Base-by-base conservation (phyloP, 2,329 filamentous ascomycete species). In the Pyrenochaeta sp. region DNA sequence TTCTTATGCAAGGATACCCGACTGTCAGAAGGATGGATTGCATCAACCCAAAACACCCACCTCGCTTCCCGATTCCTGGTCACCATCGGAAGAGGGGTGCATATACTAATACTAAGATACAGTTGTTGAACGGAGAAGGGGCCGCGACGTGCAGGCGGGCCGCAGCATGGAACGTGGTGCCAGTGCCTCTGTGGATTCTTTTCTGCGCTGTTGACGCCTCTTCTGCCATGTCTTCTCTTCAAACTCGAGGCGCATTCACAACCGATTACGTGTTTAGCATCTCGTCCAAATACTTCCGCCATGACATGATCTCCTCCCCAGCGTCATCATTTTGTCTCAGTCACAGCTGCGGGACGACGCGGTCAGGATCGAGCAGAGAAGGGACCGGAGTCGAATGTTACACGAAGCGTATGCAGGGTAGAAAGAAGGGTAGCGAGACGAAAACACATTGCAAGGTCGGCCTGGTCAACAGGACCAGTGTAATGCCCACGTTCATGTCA, bases 351-450 rank as follows among this genome's bases (percentile, higher is more conserved):
- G 46, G 41, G 38, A 47, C 35, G 20, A 52, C 43, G 36, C 26
- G 21, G 27, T 29, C 29, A 34, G 26, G 15, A 36, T 41, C 43
- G 14, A 35, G 45, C 44, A 31, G 41, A 42, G 28, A 23, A 37
- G 35, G 41, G 31, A 17, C 28, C 39, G 36, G 40, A 34, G 53
- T 41, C 38, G 28, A 38, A n/a, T 14, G 50, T 57, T 35, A 24
- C 44, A 55, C 55, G 2, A 17, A 26, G 29, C 31, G 22, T 27
- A 50, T 41, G 51, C 53, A 57, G 48, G 53, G 48, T 38, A 46
- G 21, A 32, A 42, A 40, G 23, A 35, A 46, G 35, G 44, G 51
- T 45, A 35, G 55, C 51, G 44, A 48, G 35, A 55, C 46, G 51
- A 55, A 35, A 50, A 53, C 13, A 27, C 23, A 29, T 23, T 19